Conservation (phyloP, 192 early-diverging fungal species). For the Umbelopsis sp. region DNA sequence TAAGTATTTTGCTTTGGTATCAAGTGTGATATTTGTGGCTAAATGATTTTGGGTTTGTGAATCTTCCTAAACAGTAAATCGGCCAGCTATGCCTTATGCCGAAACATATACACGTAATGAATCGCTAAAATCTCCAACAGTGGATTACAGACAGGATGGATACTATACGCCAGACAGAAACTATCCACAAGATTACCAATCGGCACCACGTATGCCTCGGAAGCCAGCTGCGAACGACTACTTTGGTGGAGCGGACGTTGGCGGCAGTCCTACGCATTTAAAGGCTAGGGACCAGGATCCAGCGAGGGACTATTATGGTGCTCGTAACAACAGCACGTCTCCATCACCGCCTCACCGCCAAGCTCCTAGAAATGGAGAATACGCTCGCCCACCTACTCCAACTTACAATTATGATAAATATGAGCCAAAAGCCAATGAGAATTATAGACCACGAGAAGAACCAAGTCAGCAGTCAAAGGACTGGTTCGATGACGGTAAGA, state of each 20-base stretch:
- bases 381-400: not conserved
- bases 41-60: too few species aligned
- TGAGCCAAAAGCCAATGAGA: not conserved
- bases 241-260: not conserved
- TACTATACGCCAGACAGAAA: slow-evolving; percentile 1
- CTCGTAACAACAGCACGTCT: slow-evolving; percentile 12
- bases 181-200: slow-evolving; percentile 4
- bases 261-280: not conserved
- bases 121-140: not conserved
- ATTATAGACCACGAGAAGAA: not conserved
- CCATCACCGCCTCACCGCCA: slow-evolving; percentile 14
- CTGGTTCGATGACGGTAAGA: slow-evolving; percentile 14
- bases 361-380: not conserved
- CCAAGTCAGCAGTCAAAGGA: not conserved
- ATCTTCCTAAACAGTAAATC: not conserved
- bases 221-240: slow-evolving; percentile 7
- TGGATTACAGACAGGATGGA: not conserved
- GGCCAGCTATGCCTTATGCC: not conserved
- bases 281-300: not conserved
- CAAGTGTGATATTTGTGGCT: too few species aligned
- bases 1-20: not conserved
- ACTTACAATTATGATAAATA: not conserved
- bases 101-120: not conserved
- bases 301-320: not conserved
- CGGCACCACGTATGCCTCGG: not conserved